phyloP scores from a whole-genome alignment of 2,329 filamentous ascomycete genomes.

The Seiridium unicorne region DNA sequence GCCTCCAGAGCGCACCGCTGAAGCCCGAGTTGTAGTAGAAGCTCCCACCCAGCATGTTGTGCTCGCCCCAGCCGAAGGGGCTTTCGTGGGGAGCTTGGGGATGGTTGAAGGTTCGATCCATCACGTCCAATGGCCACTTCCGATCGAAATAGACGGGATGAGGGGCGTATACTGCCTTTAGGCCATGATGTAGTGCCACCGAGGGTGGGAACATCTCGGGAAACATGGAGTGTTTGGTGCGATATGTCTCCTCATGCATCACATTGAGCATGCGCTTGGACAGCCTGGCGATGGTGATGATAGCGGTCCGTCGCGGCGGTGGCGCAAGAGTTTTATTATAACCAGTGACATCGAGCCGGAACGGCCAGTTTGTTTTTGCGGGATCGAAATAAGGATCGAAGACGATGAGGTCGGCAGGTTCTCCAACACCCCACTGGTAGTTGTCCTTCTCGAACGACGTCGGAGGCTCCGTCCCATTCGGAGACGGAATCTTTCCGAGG shows the following conservation, averaged over 20 bases:
- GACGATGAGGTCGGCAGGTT: slow-evolving; percentile 58
- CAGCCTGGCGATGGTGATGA: slow-evolving; percentile 54
- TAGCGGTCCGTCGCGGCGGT: slow-evolving; percentile 55
- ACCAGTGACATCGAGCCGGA: slow-evolving; percentile 54
- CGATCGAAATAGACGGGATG: slow-evolving; percentile 67
- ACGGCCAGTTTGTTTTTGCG: slow-evolving; percentile 54
- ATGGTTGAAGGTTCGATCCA: slow-evolving; percentile 63
- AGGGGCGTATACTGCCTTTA: slow-evolving; percentile 62
- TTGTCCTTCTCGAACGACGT: slow-evolving; percentile 62
- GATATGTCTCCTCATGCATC: slow-evolving; percentile 56
- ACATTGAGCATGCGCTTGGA: slow-evolving; percentile 50
- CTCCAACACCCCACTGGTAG: slow-evolving; percentile 57
- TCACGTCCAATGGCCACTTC: slow-evolving; percentile 55
- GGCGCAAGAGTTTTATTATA: slow-evolving; percentile 47
- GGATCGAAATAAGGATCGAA: slow-evolving; percentile 62
- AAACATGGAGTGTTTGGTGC: slow-evolving; percentile 54
- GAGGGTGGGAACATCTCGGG: slow-evolving; percentile 61
- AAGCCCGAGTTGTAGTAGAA: slow-evolving; percentile 68
- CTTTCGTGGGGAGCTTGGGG: slow-evolving; percentile 50
- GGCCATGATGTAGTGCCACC: slow-evolving; percentile 55
- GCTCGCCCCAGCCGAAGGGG: slow-evolving; percentile 60
- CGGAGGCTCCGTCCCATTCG: slow-evolving; percentile 59
- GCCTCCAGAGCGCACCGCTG: slow-evolving; percentile 58
- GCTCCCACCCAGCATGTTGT: slow-evolving; percentile 64
- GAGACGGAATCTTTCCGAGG: slow-evolving; percentile 51